Evolutionary conservation across 345 rosid species (phyloP), one percentile per base, ranked within the genome.

Genomic region (Salix viminalis): DNA sequence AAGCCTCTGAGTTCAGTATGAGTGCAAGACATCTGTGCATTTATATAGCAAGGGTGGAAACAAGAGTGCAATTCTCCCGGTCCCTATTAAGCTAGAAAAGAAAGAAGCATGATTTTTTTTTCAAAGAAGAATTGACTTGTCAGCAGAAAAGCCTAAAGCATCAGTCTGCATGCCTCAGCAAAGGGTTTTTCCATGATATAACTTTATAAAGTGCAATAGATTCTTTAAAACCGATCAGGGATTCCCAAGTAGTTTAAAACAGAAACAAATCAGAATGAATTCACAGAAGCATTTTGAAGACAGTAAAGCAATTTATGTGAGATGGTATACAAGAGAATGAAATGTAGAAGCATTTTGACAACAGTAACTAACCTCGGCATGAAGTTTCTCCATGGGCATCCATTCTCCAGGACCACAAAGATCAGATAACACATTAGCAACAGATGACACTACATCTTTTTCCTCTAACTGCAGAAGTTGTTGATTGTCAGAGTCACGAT

Each of bases 331-430:
- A 19, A 26, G 30, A 56, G 37, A 36, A 37, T 52, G 62, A 67
- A 56, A 58, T 24, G 7, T 7, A 60, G 36, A 44, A 34, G 26
- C 39, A 50, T 54, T 12, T 11, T 56, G 70, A 32, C 44, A 58
- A 30, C 42, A 50, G 64, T 14, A 60, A 79, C 87, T 82, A 82
- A 96, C 99, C 99, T 90, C 89, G 13, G 89, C 67, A 75, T 96
- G 97, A 71, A 96, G 98, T 84, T 87, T 92, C 82, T 92, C 97
- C 99, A 96, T 93, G 12, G 99, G 89, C 98, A 96, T 96, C 99
- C 99, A 96, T 52, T 96, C 97, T 73, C 99, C 97, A 18, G 99
- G 99, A 58, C 99, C 99, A 85, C 99, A 96, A 64, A 92, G 87
- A 87, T 96, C 98, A 5, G 99, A 96, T 44, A 96, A 93, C 83